Percentiles rank a stretch among this genome's conserved stretches.
Evolutionary conservation across 176 grass and related monocot species (phyloP).

Genomic region (Miscanthus lutarioriparius): DNA sequence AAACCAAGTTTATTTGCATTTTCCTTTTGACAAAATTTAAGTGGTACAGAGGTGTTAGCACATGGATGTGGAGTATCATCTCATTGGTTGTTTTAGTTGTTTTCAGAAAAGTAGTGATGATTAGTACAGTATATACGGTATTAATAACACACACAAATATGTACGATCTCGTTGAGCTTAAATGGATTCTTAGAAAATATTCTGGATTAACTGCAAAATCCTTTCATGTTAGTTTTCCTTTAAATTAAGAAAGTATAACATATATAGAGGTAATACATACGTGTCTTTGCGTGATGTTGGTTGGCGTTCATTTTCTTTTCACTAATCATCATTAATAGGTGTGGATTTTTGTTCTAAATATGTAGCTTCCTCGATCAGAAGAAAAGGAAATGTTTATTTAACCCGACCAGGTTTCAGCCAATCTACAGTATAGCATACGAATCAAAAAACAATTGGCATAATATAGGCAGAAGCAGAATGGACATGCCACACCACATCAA

Average conservation of each 20-base stretch:
- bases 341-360: not conserved
- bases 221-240: not conserved
- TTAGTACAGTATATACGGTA: too few species aligned
- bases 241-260: not conserved
- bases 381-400: not conserved
- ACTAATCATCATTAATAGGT: not conserved
- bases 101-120: too few species aligned
- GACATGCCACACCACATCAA: not conserved
- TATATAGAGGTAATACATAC: not conserved
- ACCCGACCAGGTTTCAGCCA: conserved; percentile 24
- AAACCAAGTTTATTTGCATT: too few species aligned
- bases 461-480: not conserved
- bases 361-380: not conserved
- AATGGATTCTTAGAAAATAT: not conserved
- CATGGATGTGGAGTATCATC: too few species aligned
- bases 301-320: conserved; percentile 12
- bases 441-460: conserved; percentile 17
- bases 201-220: not conserved
- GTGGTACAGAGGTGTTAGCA: too few species aligned
- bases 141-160: not conserved
- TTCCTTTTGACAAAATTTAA: too few species aligned
- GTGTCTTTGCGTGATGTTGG: not conserved
- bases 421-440: not conserved
- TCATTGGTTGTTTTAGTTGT: too few species aligned
- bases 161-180: not conserved